Evolutionary conservation across 1,284 basidiomycete species (phyloP), one percentile per base, ranked within the genome.

Genomic region (Tilletia walkeri): DNA sequence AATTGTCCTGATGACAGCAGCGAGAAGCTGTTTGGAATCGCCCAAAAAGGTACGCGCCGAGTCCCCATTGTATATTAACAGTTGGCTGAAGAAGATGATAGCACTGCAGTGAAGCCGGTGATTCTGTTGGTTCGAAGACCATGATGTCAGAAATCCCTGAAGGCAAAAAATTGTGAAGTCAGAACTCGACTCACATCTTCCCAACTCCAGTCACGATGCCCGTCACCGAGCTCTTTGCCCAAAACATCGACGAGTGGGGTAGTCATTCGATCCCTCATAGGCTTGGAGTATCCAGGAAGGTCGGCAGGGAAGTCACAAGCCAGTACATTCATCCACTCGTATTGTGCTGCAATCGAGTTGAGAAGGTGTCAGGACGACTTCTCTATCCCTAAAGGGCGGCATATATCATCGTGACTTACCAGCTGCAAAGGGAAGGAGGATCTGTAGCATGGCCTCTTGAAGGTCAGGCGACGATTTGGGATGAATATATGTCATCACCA

Each of bases 401-500:
- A 30, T 30, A 30, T 30, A 1, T 30, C 24, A 30, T 30, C 24
- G 41, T 1, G 41, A 39, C 59, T 63, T 16, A 63, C 59, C 59
- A 6, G 59, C 30, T 6, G 59, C 34, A 20, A 63, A 63, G 1
- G 34, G 59, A n/a, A 63, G 34, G 16, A 63, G 36, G 4, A 63
- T 41, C 12, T 34, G 36, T 12, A 63, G 59, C 59, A 63, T 63
- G 30, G 59, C 34, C 12, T 63, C 34, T 10, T 34, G 34, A 14
- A 38, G 59, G 9, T 63, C 59, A 7, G 59, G 59, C 18, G 16
- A 39, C 12, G 59, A 18, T 9, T 63, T 63, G 3, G 59, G 34
- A 34, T 63, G 34, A 5, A 63, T 34, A 41, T 63, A 63, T 18
- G 59, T 63, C 59, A 63, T 63, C 36, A 63, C 59, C 59, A 63